These are phyloP conservation scores for Talaromyces sp. DNA, from an alignment of 2,329 filamentous ascomycete species.

Conservation along the genomic window DNA sequence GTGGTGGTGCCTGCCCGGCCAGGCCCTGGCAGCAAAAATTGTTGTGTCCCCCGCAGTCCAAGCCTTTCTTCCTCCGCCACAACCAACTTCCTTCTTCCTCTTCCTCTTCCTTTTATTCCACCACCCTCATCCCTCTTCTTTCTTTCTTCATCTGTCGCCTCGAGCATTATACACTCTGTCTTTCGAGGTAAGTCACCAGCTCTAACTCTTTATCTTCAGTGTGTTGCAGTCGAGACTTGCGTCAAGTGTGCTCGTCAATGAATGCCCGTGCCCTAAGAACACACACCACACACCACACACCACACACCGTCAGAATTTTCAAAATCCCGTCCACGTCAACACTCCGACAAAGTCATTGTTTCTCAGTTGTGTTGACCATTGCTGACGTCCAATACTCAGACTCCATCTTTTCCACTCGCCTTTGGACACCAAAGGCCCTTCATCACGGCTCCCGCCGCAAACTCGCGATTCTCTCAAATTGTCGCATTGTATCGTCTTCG, in stretches of 20 bases:
- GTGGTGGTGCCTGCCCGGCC: neutral
- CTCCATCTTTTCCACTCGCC: conserved; percentile 21
- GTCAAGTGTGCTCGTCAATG: neutral
- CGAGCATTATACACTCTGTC: neutral
- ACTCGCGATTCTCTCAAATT: conserved; percentile 39
- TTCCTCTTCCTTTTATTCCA: conserved; percentile 2
- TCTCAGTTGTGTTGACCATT: neutral
- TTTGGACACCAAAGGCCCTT: conserved; percentile 41
- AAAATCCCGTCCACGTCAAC: neutral
- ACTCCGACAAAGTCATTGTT: neutral
- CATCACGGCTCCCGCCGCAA: conserved; percentile 39
- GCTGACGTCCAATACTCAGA: neutral
- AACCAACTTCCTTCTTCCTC: neutral
- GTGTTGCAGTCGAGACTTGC: neutral
- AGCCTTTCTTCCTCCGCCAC: neutral
- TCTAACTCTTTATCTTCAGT: neutral
- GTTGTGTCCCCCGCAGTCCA: neutral
- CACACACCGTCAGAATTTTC: neutral
- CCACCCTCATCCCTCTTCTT: neutral
- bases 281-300: neutral
- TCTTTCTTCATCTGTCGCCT: neutral
- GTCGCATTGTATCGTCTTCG: conserved; percentile 42
- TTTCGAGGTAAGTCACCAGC: neutral
- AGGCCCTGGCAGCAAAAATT: conserved; percentile 1
- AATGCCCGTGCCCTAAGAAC: conserved; percentile 2